Conservation (phyloP, 2,329 filamentous ascomycete genomes). For the Chaetomium globosum region DNA sequence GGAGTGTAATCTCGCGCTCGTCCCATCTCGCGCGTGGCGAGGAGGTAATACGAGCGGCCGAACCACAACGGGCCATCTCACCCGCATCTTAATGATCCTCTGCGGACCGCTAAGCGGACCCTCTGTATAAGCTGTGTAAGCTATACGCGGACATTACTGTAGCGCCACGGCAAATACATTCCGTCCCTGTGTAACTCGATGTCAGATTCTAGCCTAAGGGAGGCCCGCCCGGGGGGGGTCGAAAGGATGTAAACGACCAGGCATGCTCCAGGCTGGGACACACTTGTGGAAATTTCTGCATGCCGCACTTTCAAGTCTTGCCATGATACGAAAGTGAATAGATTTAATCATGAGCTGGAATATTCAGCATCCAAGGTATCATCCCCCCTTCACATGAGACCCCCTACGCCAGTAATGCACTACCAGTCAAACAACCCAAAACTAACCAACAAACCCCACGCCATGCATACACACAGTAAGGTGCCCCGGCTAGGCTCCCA, state of each 20-base stretch:
- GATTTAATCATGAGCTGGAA: not conserved
- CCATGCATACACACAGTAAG: not conserved
- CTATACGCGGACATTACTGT: not conserved
- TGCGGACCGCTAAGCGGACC: not conserved
- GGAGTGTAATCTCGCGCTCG: not conserved
- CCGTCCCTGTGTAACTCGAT: not conserved
- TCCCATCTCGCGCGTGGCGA: not conserved
- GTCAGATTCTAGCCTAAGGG: not conserved
- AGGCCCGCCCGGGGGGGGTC: not conserved
- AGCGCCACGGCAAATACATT: not conserved
- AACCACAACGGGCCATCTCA: not conserved
- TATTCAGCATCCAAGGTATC: constrained; percentile 8
- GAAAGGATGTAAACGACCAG: not conserved
- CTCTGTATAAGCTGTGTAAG: too few species aligned
- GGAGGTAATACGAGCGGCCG: not conserved
- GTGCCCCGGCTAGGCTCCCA: not conserved
- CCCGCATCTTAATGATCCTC: constrained; percentile 12
- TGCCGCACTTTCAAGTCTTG: not conserved
- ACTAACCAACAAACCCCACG: not conserved
- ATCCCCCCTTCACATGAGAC: not conserved
- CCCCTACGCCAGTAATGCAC: not conserved
- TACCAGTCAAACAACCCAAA: not conserved
- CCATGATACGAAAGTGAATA: not conserved
- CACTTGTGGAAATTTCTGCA: not conserved
- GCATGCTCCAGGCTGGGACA: not conserved